Base-by-base conservation (phyloP, 805 yeast genomes). In the Tetrapisispora arboricola region DNA sequence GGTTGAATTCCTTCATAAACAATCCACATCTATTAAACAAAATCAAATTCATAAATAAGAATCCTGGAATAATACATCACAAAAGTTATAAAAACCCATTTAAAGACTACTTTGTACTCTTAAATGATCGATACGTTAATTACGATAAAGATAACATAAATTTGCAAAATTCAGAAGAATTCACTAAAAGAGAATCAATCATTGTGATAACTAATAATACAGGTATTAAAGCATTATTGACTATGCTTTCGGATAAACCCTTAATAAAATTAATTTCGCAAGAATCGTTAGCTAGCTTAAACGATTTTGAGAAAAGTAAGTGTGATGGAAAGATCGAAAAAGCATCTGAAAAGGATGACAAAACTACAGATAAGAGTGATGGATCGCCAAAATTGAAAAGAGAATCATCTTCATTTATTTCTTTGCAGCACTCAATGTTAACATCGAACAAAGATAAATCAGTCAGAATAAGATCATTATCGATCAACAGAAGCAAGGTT, bases 381-480 rank as follows among this genome's bases (percentile, higher is more conserved):
- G 28, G 17, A 16, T n/a, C 22, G 3, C 48, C 51, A 1, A 34
- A 24, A 34, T 38, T 58, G 30, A 53, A 49, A 31, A 47, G 61
- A 39, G 57, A 58, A 16, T 57, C 63, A 1, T 57, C 61, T 1
- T 55, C 63, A 4, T 32, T 59, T 26, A 37, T 60, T 26, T 53
- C 48, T 28, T 54, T 59, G 31, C 64, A 60, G 35, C 50, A 55
- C 39, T 46, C 49, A 11, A 32, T 55, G 16, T 33, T 60, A 15
- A 58, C 64, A 3, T 60, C 65, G 9, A 58, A 59, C 45, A 59
- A 60, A 38, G 65, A 58, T 34, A 58, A 53, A 39, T 46, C 63
- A 11, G 60, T 60, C 4, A 46, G 57, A 43, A 48, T 60, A 32
- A 50, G 61, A 38, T 55, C 63, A 3, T 36, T 26, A 16, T 56